Percentiles rank a stretch among this genome's conserved stretches.
Conservation (phyloP, 148 eudicot genomes). For the Suaeda aralocaspica region DNA sequence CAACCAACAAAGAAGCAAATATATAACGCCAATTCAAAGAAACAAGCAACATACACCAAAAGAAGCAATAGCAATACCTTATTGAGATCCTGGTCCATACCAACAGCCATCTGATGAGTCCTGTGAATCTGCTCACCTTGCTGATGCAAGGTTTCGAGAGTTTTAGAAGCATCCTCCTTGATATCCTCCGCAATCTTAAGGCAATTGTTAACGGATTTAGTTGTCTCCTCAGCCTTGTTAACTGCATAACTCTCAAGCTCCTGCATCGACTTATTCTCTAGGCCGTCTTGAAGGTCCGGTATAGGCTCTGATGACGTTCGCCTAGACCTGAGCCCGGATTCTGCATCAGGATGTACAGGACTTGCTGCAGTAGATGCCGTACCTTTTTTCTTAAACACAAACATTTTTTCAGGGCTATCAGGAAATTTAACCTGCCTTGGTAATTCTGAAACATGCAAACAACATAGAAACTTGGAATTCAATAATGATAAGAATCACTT, state of each 20-base stretch:
- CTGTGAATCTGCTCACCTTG: constrained; percentile 90
- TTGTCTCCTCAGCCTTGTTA: constrained; percentile 65
- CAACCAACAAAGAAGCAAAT: too few relatives aligned
- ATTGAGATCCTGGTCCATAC: constrained; percentile 70
- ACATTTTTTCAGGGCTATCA: too few relatives aligned
- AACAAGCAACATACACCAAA: not conserved
- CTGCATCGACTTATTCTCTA: constrained; percentile 75
- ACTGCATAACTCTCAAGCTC: constrained; percentile 80
- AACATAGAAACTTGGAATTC: too few relatives aligned
- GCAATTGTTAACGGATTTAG: constrained; percentile 64
- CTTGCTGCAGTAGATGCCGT: constrained; percentile 27
- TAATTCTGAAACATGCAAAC: too few relatives aligned
- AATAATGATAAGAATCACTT: too few relatives aligned
- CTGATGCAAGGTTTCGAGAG: constrained; percentile 79
- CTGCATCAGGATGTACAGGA: constrained; percentile 26
- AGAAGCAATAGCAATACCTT: constrained; percentile 41
- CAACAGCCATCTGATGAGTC: constrained; percentile 69
- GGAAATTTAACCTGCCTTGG: too few relatives aligned
- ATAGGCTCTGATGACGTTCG: constrained; percentile 71
- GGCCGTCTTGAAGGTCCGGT: constrained; percentile 34
- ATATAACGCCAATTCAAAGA: not conserved
- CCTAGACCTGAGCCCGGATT: constrained; percentile 31
- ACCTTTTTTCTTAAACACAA: constrained; percentile 45
- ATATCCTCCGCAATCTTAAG: constrained; percentile 80
- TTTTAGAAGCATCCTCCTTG: constrained; percentile 58